Base-by-base conservation (phyloP, 306 rosid genomes). In the Astragalus membranaceus region DNA sequence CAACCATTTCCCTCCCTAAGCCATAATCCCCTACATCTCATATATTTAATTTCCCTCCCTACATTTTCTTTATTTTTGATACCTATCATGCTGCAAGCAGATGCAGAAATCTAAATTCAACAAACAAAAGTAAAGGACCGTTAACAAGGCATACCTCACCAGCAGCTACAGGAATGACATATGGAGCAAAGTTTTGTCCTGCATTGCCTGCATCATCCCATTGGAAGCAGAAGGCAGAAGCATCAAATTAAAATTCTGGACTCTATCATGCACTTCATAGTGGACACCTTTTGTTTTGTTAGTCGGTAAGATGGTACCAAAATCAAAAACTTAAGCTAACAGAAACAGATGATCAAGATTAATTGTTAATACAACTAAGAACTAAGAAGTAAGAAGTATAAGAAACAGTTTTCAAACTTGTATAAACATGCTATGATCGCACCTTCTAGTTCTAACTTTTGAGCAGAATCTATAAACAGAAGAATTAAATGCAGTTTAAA, bases 171-270 rank as follows among this genome's bases (percentile, higher is more conserved):
- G 72, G 53, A 66, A 93, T 80, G 49, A 93, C 91, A 82, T 92
- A 88, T 2, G 95, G 92, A 13, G 91, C 84, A 73, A 92, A 92
- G 26, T 94, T 89, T 82, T 88, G 97, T 49, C 94, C 98, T 48
- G 84, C 78, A 83, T 85, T 88, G 80, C 97, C 96, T 93, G 85
- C 85, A 79, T 84, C 75, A 76, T 61, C 73, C 78, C 78, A 67
- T 41, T 15, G 42, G 57, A 63, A 75, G 61, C 41, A 42, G 37
- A 65, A 63, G 37, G 66, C 42, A 46, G 20, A 51, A 64, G 39
- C 58, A 56, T 51, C 58, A 46, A 67, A 67, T 67, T 65, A 82
- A 59, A 67, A 60, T 57, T 14, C 53, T 5, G 74, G 29, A 63
- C 23, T 73, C 55, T 42, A 74, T 13, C 37, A 63, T 32, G 51